These are phyloP conservation scores for Populus hybrid DNA, from an alignment of 441 rosid species.

Conservation along the genomic window DNA sequence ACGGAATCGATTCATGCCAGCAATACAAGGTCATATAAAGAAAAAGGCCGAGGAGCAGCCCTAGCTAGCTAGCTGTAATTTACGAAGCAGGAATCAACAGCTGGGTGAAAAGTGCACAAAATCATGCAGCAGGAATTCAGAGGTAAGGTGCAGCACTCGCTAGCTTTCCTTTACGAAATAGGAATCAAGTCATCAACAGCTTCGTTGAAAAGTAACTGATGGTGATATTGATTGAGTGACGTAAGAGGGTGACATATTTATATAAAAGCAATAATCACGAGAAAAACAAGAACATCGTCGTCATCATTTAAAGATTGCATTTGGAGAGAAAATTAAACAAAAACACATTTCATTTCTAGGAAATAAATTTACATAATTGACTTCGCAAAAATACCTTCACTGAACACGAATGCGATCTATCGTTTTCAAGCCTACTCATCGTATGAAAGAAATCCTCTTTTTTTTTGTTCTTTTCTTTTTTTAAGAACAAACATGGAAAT, in stretches of 20 bases:
- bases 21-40: not conserved
- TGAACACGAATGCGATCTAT: not conserved
- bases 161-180: not conserved
- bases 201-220: too few relatives aligned
- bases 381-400: not conserved
- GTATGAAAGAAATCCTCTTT: too few relatives aligned
- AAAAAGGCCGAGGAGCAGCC: not conserved
- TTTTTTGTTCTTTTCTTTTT: too few relatives aligned
- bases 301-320: not conserved
- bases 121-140: not conserved
- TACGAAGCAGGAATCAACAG: not conserved
- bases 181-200: too few relatives aligned
- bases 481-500: too few relatives aligned
- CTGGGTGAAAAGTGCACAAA: not conserved
- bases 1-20: not conserved
- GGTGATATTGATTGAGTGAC: too few relatives aligned
- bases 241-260: not conserved
- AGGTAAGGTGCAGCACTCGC: not conserved
- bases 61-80: not conserved
- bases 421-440: not conserved
- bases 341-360: too few relatives aligned
- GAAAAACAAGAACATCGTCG: not conserved
- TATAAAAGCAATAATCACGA: not conserved
- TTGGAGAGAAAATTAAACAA: too few relatives aligned
- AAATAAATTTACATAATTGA: not conserved